Evolutionary conservation across 2,329 filamentous ascomycete species (phyloP).

Genomic region (Geosmithia flava): DNA sequence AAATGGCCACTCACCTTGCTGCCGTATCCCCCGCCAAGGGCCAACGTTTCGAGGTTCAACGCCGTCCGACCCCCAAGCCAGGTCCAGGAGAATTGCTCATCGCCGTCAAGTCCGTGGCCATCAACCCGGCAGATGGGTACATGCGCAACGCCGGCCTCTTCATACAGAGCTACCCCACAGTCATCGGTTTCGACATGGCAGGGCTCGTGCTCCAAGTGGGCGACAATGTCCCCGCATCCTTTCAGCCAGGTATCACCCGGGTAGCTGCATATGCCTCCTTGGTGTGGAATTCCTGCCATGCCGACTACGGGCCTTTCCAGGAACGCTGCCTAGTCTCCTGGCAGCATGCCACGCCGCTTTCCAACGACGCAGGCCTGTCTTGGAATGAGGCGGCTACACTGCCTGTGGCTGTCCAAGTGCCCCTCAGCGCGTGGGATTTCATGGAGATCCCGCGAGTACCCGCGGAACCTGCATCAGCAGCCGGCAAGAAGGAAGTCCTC

Average conservation of each 20-base stretch:
- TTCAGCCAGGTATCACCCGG: constrained; percentile 19
- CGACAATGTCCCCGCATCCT: constrained; percentile 19
- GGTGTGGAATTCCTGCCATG: constrained; percentile 26
- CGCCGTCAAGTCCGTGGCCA: constrained; percentile 30
- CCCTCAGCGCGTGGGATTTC: constrained; percentile 23
- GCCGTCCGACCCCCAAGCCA: constrained; percentile 28
- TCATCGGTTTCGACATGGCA: constrained; percentile 27
- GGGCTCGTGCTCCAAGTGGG: constrained; percentile 30
- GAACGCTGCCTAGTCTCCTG: constrained; percentile 27
- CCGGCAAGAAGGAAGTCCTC: constrained; percentile 12
- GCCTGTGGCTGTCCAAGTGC: constrained; percentile 22
- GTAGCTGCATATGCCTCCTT: constrained; percentile 23
- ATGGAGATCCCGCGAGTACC: constrained; percentile 17
- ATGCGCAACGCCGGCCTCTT: constrained; percentile 29
- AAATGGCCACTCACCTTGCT: constrained; percentile 26
- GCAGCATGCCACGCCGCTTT: constrained; percentile 23
- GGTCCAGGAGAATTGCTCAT: constrained; percentile 33
- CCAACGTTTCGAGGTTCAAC: constrained; percentile 20
- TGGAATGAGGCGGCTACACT: constrained; percentile 27
- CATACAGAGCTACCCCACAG: constrained; percentile 25
- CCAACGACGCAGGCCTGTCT: constrained; percentile 13
- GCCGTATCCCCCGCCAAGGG: constrained; percentile 21
- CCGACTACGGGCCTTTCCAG: constrained; percentile 34
- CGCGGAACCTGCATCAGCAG: not conserved
- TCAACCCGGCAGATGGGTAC: constrained; percentile 32